Conservation (phyloP, 768 basidiomycete genomes). For the Psilocybe tampanensis region DNA sequence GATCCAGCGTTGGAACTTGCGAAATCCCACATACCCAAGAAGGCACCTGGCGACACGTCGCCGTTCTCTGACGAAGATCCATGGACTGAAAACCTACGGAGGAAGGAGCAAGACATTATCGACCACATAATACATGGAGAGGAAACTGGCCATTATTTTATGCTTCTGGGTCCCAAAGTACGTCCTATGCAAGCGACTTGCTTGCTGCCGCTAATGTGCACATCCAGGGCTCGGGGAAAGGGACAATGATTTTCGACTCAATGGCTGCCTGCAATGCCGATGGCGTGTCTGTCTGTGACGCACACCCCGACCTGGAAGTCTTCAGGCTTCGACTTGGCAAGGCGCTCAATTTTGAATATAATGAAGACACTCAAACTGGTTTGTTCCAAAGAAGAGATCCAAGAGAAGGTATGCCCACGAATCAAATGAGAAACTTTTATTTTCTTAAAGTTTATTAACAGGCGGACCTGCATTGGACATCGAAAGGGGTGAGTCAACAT, state of each 20-base stretch:
- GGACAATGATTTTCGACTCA: constrained; percentile 81
- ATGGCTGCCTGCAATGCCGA: constrained; percentile 75
- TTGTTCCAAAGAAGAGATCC: constrained; percentile 85
- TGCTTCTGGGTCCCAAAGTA: constrained; percentile 80
- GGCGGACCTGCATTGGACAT: constrained; percentile 81
- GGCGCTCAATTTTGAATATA: constrained; percentile 84
- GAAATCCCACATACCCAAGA: constrained; percentile 42
- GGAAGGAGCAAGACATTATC: constrained; percentile 75
- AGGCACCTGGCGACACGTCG: constrained; percentile 31
- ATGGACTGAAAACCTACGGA: constrained; percentile 64
- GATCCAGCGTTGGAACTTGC: constrained; percentile 82
- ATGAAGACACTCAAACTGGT: constrained; percentile 79
- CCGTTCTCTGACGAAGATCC: constrained; percentile 34
- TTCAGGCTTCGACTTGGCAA: constrained; percentile 86
- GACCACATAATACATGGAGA: constrained; percentile 79
- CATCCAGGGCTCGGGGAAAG: constrained; percentile 74
- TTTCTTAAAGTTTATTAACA: constrained; percentile 22
- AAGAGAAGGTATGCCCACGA: constrained; percentile 56
- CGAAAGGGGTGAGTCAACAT: constrained; percentile 59
- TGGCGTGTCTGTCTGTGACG: constrained; percentile 76
- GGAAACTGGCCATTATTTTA: constrained; percentile 72
- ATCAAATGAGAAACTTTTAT: not conserved
- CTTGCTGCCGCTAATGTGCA: not conserved
- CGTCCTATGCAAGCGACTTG: not conserved
- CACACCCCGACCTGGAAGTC: constrained; percentile 85